A percentile compares a stretch with the other conserved stretches of the same genome.
Evolutionary conservation across 306 rosid species (phyloP).

Genomic region (Heteromeles arbutifolia): DNA sequence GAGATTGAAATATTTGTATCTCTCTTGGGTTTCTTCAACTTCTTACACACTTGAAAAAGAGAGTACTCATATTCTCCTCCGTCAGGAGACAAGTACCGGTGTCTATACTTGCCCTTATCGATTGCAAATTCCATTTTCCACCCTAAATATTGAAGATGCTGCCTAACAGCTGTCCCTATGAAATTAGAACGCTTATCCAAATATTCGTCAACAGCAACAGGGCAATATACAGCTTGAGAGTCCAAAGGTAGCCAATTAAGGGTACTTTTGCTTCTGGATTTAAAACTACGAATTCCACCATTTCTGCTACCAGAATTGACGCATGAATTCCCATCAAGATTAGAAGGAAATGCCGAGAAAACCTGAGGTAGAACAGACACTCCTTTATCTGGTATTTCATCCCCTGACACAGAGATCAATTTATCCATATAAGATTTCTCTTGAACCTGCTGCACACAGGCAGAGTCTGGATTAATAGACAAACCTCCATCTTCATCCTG

Average conservation of each 20-base stretch:
- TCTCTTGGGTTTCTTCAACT: background rate
- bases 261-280: background rate
- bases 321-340: background rate
- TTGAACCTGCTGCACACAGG: background rate
- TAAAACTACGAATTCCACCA: background rate
- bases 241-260: background rate
- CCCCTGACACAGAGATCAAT: constrained; percentile 3
- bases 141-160: constrained; percentile 2
- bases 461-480: background rate
- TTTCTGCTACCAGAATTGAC: background rate
- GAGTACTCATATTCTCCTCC: background rate
- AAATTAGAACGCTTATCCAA: background rate
- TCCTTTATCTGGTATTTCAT: constrained; percentile 14
- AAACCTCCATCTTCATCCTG: background rate
- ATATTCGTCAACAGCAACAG: background rate
- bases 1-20: background rate
- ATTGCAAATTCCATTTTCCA: background rate
- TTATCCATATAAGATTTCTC: constrained; percentile 14
- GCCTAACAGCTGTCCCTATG: background rate
- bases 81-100: background rate
- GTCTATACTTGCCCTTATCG: background rate
- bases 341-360: background rate
- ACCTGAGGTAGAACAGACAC: background rate
- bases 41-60: background rate
- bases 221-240: background rate